Evolutionary conservation across 805 yeast species (phyloP), one percentile per base, ranked within the genome.

Genomic region (Metschnikowia matae): DNA sequence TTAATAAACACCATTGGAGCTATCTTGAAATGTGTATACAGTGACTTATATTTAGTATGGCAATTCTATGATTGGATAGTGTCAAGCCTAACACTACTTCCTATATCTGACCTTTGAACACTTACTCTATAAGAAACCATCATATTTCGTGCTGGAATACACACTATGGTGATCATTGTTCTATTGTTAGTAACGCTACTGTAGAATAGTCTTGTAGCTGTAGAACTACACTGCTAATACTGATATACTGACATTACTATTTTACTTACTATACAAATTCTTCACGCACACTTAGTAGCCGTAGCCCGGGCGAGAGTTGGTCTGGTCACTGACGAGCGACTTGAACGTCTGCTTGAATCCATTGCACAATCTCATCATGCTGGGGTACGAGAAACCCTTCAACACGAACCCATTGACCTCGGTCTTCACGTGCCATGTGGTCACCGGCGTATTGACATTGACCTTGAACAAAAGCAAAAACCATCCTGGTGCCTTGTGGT

Each of bases 401-500:
- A 94, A 74, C 62, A 82, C 83, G 63, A 81, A 92, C 2, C 98
- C 98, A 52, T 84, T 85, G 26, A 94, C 90, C 48, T 87, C 84
- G n/a, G 89, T 89, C 67, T 83, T 86, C 38, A 94, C 96, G 62
- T 89, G 88, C 96, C 97, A 89, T 2, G 89, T 83, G 61, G 83
- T 81, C 35, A 90, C 77, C 44, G 81, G 81, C 11, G 88, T 81
- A 51, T 74, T 75, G 15, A 81, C 83, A 61, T 79, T 87, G 37
- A 90, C 83, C 70, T 92, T 92, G 77, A 92, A 92, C 68, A 91
- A 79, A 52, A 94, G 73, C 60, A 82, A 76, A 66, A 94, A 90
- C 83, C 92, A 89, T n/a, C 99, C 98, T 2, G 99, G 97, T 39
- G 85, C 82, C 61, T 84, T 86, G 67, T 87, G 88, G 68, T 95